Conservation (phyloP, 768 basidiomycete species). For the Trametes cingulata region DNA sequence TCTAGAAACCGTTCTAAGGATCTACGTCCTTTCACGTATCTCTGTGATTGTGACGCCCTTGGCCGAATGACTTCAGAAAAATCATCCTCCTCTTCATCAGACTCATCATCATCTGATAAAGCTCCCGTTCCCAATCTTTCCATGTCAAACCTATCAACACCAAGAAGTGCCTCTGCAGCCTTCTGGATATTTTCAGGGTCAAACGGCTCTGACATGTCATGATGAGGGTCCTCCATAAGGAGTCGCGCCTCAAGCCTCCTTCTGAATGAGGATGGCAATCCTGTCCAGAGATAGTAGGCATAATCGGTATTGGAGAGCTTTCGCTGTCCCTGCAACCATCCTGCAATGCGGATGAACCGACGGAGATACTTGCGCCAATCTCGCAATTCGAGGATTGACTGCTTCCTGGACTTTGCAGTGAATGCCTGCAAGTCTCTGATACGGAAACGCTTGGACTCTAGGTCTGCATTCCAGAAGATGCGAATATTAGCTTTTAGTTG, state of each 20-base stretch:
- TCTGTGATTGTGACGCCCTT: too few relatives aligned
- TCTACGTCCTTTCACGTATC: too few relatives aligned
- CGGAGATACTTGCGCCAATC: slow-evolving; percentile 11
- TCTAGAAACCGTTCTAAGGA: too few relatives aligned
- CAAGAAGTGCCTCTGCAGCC: slow-evolving; percentile 9
- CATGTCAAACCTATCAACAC: slow-evolving; percentile 14
- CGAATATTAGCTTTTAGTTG: slow-evolving; percentile 7
- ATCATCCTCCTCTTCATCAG: neutral
- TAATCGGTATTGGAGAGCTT: slow-evolving; percentile 3
- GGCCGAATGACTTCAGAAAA: too few relatives aligned
- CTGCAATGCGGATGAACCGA: slow-evolving; percentile 16
- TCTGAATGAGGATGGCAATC: slow-evolving; percentile 3
- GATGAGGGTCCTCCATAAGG: slow-evolving; percentile 7
- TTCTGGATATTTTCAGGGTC: neutral
- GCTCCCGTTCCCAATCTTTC: neutral
- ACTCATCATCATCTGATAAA: slow-evolving; percentile 6
- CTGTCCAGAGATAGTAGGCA: slow-evolving; percentile 13
- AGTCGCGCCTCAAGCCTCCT: slow-evolving; percentile 7
- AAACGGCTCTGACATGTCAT: slow-evolving; percentile 14
- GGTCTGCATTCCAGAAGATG: slow-evolving; percentile 16
- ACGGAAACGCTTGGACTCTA: too few relatives aligned
- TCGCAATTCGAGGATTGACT: neutral
- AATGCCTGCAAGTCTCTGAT: neutral
- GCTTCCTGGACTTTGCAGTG: neutral
- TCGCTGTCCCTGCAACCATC: slow-evolving; percentile 11